Conservation (phyloP, 768 basidiomycete genomes). For the Boletus speciosus region DNA sequence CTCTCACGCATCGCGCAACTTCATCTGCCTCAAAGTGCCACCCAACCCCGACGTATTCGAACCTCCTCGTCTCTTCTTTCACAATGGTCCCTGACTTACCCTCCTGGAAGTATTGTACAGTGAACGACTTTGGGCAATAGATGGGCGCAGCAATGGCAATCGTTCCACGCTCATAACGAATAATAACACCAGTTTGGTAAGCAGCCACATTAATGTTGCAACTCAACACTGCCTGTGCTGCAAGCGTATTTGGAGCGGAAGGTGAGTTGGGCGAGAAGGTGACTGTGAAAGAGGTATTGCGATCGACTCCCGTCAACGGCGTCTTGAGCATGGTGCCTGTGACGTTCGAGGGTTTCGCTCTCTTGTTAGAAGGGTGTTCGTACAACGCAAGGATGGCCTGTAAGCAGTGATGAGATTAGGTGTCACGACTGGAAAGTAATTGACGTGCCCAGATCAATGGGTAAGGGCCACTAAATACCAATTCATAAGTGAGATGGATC, state of each 20-base stretch:
- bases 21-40: slow-evolving; percentile 90
- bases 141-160: slow-evolving; percentile 65
- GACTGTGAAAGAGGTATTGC: slow-evolving; percentile 69
- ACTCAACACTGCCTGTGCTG: slow-evolving; percentile 70
- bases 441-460: slow-evolving; percentile 69
- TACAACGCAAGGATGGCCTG: slow-evolving; percentile 77
- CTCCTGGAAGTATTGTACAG: slow-evolving; percentile 55
- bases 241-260: slow-evolving; percentile 36
- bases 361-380: slow-evolving; percentile 73
- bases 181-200: slow-evolving; percentile 50
- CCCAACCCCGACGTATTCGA: slow-evolving; percentile 64
- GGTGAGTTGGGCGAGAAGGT: slow-evolving; percentile 54
- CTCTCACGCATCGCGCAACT: slow-evolving; percentile 71
- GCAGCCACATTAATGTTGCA: slow-evolving; percentile 59
- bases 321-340: slow-evolving; percentile 76
- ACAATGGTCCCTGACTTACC: slow-evolving; percentile 40
- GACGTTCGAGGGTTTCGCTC: slow-evolving; percentile 52
- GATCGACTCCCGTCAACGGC: slow-evolving; percentile 73
- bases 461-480: slow-evolving; percentile 63
- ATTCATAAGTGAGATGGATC: slow-evolving; percentile 2
- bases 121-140: slow-evolving; percentile 63
- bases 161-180: slow-evolving; percentile 72
- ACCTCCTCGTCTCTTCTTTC: slow-evolving; percentile 55
- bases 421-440: not conserved
- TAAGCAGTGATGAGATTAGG: slow-evolving; percentile 10